phyloP scores from a whole-genome alignment of 192 early-diverging fungal species.

The Backusella luteola region DNA sequence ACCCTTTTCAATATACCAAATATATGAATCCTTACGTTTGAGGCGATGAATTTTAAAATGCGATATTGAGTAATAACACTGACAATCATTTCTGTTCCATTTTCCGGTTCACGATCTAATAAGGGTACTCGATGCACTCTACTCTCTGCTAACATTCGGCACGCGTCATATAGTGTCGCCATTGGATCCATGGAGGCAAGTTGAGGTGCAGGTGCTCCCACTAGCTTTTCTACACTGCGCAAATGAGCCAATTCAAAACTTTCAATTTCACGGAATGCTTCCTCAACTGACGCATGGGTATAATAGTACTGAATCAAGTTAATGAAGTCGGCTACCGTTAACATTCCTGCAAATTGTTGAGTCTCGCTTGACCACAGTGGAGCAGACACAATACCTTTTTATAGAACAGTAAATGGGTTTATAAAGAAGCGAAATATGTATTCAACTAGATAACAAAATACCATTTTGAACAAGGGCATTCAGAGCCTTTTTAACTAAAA shows the following conservation, averaged over 20 bases:
- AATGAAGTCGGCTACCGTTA: slow-evolving; percentile 95
- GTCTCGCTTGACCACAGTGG: slow-evolving; percentile 84
- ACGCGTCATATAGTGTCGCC: slow-evolving; percentile 84
- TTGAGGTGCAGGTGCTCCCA: slow-evolving; percentile 59
- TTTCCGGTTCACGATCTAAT: slow-evolving; percentile 76
- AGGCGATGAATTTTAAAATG: slow-evolving; percentile 35
- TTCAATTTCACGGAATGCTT: slow-evolving; percentile 87
- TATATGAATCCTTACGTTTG: slow-evolving; percentile 23
- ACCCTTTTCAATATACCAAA: slow-evolving; percentile 37
- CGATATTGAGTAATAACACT: slow-evolving; percentile 78
- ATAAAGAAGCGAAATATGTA: neutral
- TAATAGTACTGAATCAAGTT: slow-evolving; percentile 94
- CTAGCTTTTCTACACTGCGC: slow-evolving; percentile 59
- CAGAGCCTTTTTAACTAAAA: slow-evolving; percentile 91
- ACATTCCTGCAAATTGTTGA: slow-evolving; percentile 89
- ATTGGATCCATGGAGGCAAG: slow-evolving; percentile 84
- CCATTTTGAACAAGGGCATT: slow-evolving; percentile 93
- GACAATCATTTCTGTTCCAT: slow-evolving; percentile 81
- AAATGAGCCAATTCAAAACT: slow-evolving; percentile 69
- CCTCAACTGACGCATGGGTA: slow-evolving; percentile 71
- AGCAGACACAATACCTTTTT: slow-evolving; percentile 85
- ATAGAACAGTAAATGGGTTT: slow-evolving; percentile 10
- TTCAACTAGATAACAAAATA: slow-evolving; percentile 32
- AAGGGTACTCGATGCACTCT: slow-evolving; percentile 88
- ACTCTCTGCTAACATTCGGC: slow-evolving; percentile 73